Evolutionary conservation across 2,329 filamentous ascomycete genomes (phyloP).

Genomic region (Colletotrichum plurivorum): DNA sequence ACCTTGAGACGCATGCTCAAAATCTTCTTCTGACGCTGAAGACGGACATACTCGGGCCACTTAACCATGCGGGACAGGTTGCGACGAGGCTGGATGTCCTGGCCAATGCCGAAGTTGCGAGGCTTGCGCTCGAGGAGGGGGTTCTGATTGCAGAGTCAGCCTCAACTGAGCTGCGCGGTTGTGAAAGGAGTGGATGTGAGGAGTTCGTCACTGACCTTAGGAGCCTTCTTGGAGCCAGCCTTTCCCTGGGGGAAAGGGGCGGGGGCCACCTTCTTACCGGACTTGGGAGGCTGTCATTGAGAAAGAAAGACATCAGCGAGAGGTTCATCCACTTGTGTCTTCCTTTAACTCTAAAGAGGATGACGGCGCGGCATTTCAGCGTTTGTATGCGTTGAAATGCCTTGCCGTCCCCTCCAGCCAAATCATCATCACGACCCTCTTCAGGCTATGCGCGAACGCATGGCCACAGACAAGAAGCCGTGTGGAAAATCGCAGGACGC

Average conservation of each 20-base stretch:
- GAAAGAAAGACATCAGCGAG: constrained; percentile 98
- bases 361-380: constrained; percentile 4
- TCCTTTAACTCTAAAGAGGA: constrained; percentile 94
- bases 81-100: constrained; percentile 97
- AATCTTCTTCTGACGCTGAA: constrained; percentile 95
- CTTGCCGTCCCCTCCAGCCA: constrained; percentile 71
- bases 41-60: constrained; percentile 99
- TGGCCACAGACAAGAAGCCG: constrained; percentile 52
- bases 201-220: constrained; percentile 82
- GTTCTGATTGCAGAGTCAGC: constrained; percentile 74
- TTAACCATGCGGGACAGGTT: constrained; percentile 99
- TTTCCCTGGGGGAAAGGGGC: constrained; percentile 97
- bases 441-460: constrained; percentile 56
- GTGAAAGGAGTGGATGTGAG: no score
- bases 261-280: constrained; percentile 97
- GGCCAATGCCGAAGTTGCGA: constrained; percentile 98
- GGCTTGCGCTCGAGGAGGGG: constrained; percentile 98
- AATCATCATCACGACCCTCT: constrained; percentile 75
- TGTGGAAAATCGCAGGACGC: constrained; percentile 49
- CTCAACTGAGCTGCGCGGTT: constrained; percentile 16
- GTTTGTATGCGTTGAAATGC: not conserved
- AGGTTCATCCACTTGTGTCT: constrained; percentile 83
- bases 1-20: constrained; percentile 99
- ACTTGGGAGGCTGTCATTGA: constrained; percentile 99
- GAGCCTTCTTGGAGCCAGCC: constrained; percentile 92